Base-by-base conservation (phyloP, 192 early-diverging fungal genomes). In the Phycomyces nitens region DNA sequence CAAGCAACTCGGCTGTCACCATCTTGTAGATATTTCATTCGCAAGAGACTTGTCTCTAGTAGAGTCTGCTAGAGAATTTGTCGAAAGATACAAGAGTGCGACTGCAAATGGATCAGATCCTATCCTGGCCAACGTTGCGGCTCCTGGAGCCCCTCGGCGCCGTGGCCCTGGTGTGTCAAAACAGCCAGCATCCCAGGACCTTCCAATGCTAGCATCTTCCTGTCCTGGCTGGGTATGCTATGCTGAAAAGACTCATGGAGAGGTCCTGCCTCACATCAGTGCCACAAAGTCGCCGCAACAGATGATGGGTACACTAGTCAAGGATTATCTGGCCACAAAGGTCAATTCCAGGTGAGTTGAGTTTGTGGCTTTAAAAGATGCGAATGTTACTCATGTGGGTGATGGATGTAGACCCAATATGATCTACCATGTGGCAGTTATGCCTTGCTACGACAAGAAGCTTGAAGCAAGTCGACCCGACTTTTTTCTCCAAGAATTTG, bases 401-500 rank as follows among this genome's bases (percentile, higher is more conserved):
- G 56, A 38, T 3, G 15, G 55, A 22, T 21, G 6, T 43, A 44
- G 68, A 29, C 90, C 93, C 4, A 80, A 92, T 68, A 81, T 78
- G 53, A 88, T 98, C 23, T 98, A 94, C 71, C 97, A 99, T 70
- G 90, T 98, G 12, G 77, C 90, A 2, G 79, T 99, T 23, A 98
- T 98, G 97, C 95, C 95, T 34, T 99, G 97, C 75, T 99, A 95
- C 62, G 97, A 99, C 74, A 99, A 98, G 71, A 99, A 99, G 76
- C 83, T 99, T 16, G 97, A 99, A 75, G 97, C 95, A 0, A 95
- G 93, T 27, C 83, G 97, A 16, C 77, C 82, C 38, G 94, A 98
- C 66, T 98, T 99, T 69, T 93, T 90, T 79, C 82, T 73, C 60
- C 90, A 94, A 61, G 43, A 89, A 24, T 93, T 86, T 68, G 58